Evolutionary conservation across 1,284 basidiomycete genomes (phyloP).

Genomic region (Rugosomyces carneus): DNA sequence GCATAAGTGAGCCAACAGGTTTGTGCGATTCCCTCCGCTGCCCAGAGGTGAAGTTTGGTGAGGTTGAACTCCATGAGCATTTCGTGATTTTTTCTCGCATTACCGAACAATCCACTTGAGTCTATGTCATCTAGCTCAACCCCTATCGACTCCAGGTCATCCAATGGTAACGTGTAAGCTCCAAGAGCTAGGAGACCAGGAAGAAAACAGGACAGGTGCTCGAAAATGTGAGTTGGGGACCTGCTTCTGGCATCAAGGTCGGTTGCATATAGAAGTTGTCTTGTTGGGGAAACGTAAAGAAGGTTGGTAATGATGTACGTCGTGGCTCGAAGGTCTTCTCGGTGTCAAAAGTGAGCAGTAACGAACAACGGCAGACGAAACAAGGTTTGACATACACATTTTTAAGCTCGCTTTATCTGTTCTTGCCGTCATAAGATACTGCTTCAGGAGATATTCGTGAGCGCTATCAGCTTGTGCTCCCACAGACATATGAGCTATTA

Average conservation of each 20-base stretch:
- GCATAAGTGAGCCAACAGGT: conserved; percentile 63
- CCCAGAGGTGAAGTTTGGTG: conserved; percentile 52
- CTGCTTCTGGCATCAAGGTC: conserved; percentile 32
- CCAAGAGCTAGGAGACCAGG: conserved; percentile 74
- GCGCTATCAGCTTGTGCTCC: conserved; percentile 66
- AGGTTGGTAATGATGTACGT: conserved; percentile 59
- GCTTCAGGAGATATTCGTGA: conserved; percentile 74
- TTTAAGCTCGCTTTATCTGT: conserved; percentile 43
- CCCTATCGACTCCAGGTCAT: conserved; percentile 38
- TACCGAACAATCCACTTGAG: conserved; percentile 34
- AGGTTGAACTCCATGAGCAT: conserved; percentile 46
- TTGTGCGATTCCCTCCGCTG: conserved; percentile 61
- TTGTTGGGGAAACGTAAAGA: conserved; percentile 58
- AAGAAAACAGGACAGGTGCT: conserved; percentile 76
- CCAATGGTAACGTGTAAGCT: conserved; percentile 49
- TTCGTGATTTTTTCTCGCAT: conserved; percentile 36
- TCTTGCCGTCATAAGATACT: conserved; percentile 44
- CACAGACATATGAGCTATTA: conserved; percentile 46
- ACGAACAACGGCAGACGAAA: background rate
- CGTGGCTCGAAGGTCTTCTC: conserved; percentile 56
- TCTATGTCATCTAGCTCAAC: conserved; percentile 29
- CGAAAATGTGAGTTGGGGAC: conserved; percentile 48
- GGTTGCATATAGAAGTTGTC: conserved; percentile 66
- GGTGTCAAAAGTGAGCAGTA: background rate
- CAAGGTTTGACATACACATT: conserved; percentile 23